A percentile compares a stretch with the other conserved stretches of the same genome.
phyloP scores from a whole-genome alignment of 2,329 filamentous ascomycete species.

The Calonectria leucothoes region DNA sequence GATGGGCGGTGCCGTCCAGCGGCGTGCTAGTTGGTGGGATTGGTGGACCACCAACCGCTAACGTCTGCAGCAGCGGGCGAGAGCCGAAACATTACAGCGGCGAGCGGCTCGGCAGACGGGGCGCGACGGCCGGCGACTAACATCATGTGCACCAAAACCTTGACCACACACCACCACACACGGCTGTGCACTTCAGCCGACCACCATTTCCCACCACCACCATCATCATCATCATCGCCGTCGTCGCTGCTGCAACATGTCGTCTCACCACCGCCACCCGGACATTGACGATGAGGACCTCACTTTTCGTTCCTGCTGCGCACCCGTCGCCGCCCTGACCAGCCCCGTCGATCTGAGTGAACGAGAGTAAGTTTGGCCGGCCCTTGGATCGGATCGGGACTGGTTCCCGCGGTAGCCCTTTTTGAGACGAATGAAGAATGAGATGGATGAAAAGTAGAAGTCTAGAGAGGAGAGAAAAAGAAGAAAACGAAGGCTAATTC shows the following conservation, averaged over 20 bases:
- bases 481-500: background rate
- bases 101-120: background rate
- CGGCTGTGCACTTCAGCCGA: too few relatives aligned
- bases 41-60: background rate
- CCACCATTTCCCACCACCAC: background rate
- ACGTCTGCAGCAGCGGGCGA: background rate
- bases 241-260: constrained; percentile 23
- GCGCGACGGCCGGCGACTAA: background rate
- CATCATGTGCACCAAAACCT: background rate
- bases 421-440: background rate
- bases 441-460: background rate
- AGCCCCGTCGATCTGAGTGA: constrained; percentile 59
- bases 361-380: constrained; percentile 49
- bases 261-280: constrained; percentile 10
- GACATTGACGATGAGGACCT: constrained; percentile 49
- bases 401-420: background rate
- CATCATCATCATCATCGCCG: background rate
- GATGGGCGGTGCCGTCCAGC: too few relatives aligned
- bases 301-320: constrained; percentile 51
- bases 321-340: constrained; percentile 50
- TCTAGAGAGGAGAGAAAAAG: background rate
- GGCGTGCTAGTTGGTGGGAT: background rate
- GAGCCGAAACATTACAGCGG: background rate
- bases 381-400: background rate
- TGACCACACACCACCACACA: too few relatives aligned